Conservation (phyloP, 2,329 filamentous ascomycete species). For the Massarina eburnea region DNA sequence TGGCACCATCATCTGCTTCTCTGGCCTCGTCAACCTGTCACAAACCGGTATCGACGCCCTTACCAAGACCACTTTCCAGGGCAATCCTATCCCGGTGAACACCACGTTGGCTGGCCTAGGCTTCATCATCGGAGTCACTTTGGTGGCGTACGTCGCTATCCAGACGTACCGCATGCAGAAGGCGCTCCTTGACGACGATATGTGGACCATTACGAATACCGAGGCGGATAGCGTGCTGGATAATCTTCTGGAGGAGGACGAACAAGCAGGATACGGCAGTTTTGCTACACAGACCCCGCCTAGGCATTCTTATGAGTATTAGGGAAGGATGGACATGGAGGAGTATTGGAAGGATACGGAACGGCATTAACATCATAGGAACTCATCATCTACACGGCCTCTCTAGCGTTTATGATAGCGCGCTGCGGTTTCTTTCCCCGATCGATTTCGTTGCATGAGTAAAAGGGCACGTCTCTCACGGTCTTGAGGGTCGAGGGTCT, state of each 20-base stretch:
- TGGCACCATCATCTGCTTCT: constrained; percentile 81
- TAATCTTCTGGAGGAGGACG: constrained; percentile 39
- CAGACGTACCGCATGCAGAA: constrained; percentile 35
- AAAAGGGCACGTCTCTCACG: too few relatives aligned
- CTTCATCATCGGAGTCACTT: constrained; percentile 61
- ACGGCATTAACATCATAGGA: too few relatives aligned
- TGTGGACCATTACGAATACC: constrained; percentile 66
- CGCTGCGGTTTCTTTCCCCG: too few relatives aligned
- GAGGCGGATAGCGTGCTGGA: constrained; percentile 65
- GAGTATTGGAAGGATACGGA: too few relatives aligned
- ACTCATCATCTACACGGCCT: too few relatives aligned
- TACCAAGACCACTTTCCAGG: constrained; percentile 69
- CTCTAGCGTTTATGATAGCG: too few relatives aligned
- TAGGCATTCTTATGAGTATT: neutral
- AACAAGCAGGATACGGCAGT: constrained; percentile 30
- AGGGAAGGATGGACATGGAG: too few relatives aligned
- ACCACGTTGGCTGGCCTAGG: constrained; percentile 63
- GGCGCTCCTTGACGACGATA: constrained; percentile 38
- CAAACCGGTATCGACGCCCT: constrained; percentile 77
- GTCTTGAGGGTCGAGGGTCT: too few relatives aligned
- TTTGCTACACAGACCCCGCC: constrained; percentile 11
- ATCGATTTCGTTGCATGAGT: too few relatives aligned
- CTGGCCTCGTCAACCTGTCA: constrained; percentile 78
- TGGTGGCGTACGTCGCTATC: constrained; percentile 54
- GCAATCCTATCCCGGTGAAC: constrained; percentile 78